These are phyloP conservation scores for Omphalotus guepiniiformis DNA, from an alignment of 768 basidiomycete genomes.

Conservation along the genomic window DNA sequence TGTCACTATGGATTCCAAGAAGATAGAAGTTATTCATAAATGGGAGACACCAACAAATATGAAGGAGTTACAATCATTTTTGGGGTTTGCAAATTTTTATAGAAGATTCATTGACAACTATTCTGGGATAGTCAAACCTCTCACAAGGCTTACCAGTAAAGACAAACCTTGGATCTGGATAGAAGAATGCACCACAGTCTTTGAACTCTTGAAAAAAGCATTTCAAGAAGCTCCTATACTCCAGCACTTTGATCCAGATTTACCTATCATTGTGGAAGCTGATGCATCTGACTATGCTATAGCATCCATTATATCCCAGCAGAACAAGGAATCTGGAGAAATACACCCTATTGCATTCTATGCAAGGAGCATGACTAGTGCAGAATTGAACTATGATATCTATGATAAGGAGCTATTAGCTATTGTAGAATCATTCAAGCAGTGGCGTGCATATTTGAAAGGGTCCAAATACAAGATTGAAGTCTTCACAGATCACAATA, in stretches of 20 bases:
- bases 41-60: conserved; percentile 33
- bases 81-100: conserved; percentile 41
- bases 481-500: neutral
- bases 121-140: conserved; percentile 16
- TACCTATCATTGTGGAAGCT: conserved; percentile 8
- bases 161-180: neutral
- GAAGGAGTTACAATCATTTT: conserved; percentile 32
- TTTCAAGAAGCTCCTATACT: conserved; percentile 14
- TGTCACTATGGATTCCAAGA: conserved; percentile 31
- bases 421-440: neutral
- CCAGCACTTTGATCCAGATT: conserved; percentile 7
- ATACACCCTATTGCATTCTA: conserved; percentile 23
- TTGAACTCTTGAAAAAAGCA: conserved; percentile 12
- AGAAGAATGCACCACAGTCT: conserved; percentile 5
- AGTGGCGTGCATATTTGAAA: neutral
- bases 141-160: neutral
- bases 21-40: conserved; percentile 29
- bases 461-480: neutral
- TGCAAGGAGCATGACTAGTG: conserved; percentile 10
- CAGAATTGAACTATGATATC: conserved; percentile 29
- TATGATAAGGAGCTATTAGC: conserved; percentile 31
- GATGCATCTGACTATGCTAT: conserved; percentile 16
- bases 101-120: conserved; percentile 29
- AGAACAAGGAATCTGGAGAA: neutral
- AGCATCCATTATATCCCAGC: conserved; percentile 10